Conservation (phyloP, 2,329 filamentous ascomycete genomes). For the Ophiostoma fasciatum region DNA sequence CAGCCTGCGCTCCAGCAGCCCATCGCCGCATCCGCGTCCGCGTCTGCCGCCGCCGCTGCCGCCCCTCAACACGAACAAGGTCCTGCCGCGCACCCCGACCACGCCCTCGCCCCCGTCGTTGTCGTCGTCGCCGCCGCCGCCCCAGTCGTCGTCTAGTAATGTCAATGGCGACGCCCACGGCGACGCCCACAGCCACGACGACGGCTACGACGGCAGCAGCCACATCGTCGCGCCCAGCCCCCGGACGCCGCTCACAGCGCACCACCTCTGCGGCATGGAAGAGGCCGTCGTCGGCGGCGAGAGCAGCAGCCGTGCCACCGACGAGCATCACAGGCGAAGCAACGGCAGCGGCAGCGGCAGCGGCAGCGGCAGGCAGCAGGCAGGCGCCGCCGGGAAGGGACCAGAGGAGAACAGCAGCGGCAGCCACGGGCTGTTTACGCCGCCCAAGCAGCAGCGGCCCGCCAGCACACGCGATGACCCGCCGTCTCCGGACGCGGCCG, state of each 20-base stretch:
- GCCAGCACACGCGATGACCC: neutral
- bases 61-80: slow-evolving; percentile 16
- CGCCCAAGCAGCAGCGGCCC: neutral
- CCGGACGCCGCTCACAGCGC: neutral
- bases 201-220: slow-evolving; percentile 1
- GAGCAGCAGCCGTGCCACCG: no score
- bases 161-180: no score
- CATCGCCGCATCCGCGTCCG: no score
- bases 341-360: no score
- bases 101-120: no score
- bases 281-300: slow-evolving; percentile 6
- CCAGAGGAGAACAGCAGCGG: neutral
- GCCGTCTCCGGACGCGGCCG: neutral
- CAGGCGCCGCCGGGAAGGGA: no score
- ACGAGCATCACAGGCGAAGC: no score
- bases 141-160: no score
- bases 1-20: no score
- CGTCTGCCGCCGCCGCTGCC: no score
- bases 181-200: slow-evolving; percentile 16
- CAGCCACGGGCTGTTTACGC: neutral
- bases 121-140: no score
- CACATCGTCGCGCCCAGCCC: neutral
- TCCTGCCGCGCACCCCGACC: slow-evolving; percentile 19
- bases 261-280: slow-evolving; percentile 6
- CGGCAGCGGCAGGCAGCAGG: no score